These are phyloP conservation scores for Ophiosphaerella narmari DNA, from an alignment of 2,329 filamentous ascomycete species.

Conservation along the genomic window DNA sequence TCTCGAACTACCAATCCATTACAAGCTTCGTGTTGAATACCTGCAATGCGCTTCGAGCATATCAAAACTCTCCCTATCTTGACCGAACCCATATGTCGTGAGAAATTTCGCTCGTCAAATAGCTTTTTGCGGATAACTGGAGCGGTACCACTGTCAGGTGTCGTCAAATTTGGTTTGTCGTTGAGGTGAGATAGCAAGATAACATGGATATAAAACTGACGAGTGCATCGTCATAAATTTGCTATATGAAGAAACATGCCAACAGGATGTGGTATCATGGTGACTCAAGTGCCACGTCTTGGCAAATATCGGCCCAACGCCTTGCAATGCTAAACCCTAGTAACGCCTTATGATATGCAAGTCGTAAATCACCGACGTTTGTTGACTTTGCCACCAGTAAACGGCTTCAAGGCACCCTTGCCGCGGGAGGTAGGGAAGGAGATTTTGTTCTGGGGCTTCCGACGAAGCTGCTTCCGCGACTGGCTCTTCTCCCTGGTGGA, in stretches of 20 bases:
- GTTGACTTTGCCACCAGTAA: constrained; percentile 32
- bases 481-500: constrained; percentile 43
- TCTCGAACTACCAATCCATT: too few relatives aligned
- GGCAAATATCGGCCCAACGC: constrained; percentile 27
- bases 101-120: too few relatives aligned
- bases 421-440: constrained; percentile 41
- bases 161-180: background rate
- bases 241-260: background rate
- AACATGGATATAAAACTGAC: background rate
- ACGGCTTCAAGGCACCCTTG: constrained; percentile 43
- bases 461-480: constrained; percentile 43
- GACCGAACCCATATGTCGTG: too few relatives aligned
- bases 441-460: constrained; percentile 47
- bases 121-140: too few relatives aligned
- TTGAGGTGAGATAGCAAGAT: background rate
- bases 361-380: constrained; percentile 32
- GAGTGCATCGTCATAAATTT: background rate
- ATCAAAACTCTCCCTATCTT: too few relatives aligned
- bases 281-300: constrained; percentile 8
- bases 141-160: too few relatives aligned
- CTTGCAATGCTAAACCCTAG: constrained; percentile 25
- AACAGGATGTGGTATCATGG: constrained; percentile 34
- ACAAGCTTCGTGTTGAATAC: too few relatives aligned
- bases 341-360: constrained; percentile 18
- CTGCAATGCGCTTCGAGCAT: too few relatives aligned